A percentile compares a stretch with the other conserved stretches of the same genome.
These are phyloP conservation scores for Panicum virgatum DNA, from an alignment of 202 grass and related monocot genomes.

Conservation along the genomic window DNA sequence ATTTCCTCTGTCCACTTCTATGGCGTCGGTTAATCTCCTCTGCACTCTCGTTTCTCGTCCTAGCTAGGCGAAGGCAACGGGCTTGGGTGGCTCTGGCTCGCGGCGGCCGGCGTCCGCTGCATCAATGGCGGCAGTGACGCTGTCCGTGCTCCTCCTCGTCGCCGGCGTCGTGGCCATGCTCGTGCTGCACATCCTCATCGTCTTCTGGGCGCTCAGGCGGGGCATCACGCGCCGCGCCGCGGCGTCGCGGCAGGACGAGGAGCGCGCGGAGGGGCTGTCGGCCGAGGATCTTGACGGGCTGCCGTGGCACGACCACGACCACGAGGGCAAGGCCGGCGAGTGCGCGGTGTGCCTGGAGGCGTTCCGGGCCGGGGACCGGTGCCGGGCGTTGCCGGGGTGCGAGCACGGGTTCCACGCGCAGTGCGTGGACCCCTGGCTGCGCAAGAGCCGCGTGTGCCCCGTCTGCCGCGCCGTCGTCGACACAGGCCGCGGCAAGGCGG, in stretches of 20 bases:
- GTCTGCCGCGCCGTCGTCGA: slow-evolving; percentile 48
- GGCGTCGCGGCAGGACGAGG: background rate
- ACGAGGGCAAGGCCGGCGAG: slow-evolving; percentile 40
- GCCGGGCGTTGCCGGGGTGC: slow-evolving; percentile 59
- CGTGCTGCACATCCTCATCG: slow-evolving; percentile 46
- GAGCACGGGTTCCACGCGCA: slow-evolving; percentile 71
- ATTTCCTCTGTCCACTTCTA: background rate
- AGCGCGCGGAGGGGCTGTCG: slow-evolving; percentile 40
- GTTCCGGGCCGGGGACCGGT: slow-evolving; percentile 58
- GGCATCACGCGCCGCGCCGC: background rate
- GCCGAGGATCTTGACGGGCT: slow-evolving; percentile 52
- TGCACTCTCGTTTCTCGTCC: background rate
- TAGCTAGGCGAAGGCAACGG: background rate
- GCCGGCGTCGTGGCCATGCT: slow-evolving; percentile 53
- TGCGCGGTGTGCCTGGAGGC: slow-evolving; percentile 80
- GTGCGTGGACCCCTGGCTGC: slow-evolving; percentile 77
- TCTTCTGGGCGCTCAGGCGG: slow-evolving; percentile 49
- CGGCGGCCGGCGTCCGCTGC: background rate
- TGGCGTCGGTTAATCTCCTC: background rate
- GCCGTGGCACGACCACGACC: slow-evolving; percentile 67
- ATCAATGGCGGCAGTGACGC: slow-evolving; percentile 31
- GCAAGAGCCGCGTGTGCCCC: slow-evolving; percentile 57
- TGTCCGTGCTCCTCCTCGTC: slow-evolving; percentile 40
- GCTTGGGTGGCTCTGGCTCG: background rate
- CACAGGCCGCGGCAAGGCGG: slow-evolving; percentile 15